These are phyloP conservation scores for Zygotorulaspora danielsina DNA, from an alignment of 805 yeast species.

Conservation along the genomic window DNA sequence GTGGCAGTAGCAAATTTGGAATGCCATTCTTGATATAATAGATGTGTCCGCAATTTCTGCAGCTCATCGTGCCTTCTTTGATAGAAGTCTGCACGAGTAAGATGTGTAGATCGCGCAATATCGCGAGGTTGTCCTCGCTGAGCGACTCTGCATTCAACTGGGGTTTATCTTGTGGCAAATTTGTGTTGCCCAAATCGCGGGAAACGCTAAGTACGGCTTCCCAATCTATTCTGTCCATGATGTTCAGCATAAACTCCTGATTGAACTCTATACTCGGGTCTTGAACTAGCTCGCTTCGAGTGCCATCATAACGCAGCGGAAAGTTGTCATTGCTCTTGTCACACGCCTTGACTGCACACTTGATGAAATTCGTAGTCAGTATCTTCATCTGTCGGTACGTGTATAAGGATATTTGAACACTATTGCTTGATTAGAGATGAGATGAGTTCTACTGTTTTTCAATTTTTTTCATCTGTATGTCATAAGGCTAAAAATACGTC, in stretches of 20 bases:
- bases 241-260: slow-evolving; percentile 70
- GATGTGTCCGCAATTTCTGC: slow-evolving; percentile 79
- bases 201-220: slow-evolving; percentile 75
- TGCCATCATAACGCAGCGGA: slow-evolving; percentile 60
- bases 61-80: slow-evolving; percentile 81
- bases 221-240: slow-evolving; percentile 87
- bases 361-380: slow-evolving; percentile 92
- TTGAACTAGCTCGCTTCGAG: slow-evolving; percentile 63
- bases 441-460: not conserved
- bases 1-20: slow-evolving; percentile 91
- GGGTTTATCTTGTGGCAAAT: slow-evolving; percentile 61
- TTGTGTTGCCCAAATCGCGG: slow-evolving; percentile 60
- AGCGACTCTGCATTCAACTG: slow-evolving; percentile 37
- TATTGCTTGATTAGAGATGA: too few species aligned
- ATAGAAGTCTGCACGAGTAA: slow-evolving; percentile 83
- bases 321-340: slow-evolving; percentile 69
- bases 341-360: slow-evolving; percentile 84
- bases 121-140: slow-evolving; percentile 39
- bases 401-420: too few species aligned
- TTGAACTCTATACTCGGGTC: slow-evolving; percentile 74
- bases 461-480: not conserved
- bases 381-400: slow-evolving; percentile 84
- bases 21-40: slow-evolving; percentile 89
- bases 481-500: not conserved
- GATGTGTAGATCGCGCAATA: slow-evolving; percentile 71